Conservation (phyloP, 768 basidiomycete genomes). For the Boletus coccyginus region DNA sequence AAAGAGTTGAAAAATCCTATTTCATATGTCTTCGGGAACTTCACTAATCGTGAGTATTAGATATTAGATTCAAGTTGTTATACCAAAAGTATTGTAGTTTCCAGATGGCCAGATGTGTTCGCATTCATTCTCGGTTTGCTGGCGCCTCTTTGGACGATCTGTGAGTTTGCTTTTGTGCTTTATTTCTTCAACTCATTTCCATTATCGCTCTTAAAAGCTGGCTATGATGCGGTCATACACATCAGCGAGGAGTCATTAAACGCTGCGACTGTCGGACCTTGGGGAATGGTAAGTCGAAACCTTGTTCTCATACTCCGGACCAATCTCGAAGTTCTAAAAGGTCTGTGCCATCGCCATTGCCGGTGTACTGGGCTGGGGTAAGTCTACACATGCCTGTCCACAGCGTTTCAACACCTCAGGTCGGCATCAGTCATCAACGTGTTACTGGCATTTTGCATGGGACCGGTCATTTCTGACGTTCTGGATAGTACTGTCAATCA, state of each 20-base stretch:
- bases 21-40: conserved; percentile 58
- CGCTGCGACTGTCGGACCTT: conserved; percentile 52
- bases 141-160: conserved; percentile 45
- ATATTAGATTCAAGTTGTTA: not conserved
- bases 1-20: conserved; percentile 56
- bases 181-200: not conserved
- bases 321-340: conserved; percentile 4
- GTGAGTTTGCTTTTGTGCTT: conserved; percentile 17
- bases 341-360: conserved; percentile 39
- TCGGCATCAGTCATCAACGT: conserved; percentile 43
- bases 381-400: not conserved
- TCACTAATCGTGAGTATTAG: conserved; percentile 47
- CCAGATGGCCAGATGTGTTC: conserved; percentile 43
- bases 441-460: conserved; percentile 57
- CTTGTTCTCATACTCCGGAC: not conserved
- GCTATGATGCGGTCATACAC: conserved; percentile 49
- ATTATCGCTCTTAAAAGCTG: conserved; percentile 18
- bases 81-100: conserved; percentile 20
- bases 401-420: not conserved
- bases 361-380: conserved; percentile 46
- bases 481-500: conserved; percentile 31
- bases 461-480: conserved; percentile 41
- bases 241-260: conserved; percentile 55
- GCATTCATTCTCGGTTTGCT: conserved; percentile 48
- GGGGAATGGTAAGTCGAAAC: conserved; percentile 44